phyloP scores from a whole-genome alignment of 257 asterid species.

The Scutellaria barbata region DNA sequence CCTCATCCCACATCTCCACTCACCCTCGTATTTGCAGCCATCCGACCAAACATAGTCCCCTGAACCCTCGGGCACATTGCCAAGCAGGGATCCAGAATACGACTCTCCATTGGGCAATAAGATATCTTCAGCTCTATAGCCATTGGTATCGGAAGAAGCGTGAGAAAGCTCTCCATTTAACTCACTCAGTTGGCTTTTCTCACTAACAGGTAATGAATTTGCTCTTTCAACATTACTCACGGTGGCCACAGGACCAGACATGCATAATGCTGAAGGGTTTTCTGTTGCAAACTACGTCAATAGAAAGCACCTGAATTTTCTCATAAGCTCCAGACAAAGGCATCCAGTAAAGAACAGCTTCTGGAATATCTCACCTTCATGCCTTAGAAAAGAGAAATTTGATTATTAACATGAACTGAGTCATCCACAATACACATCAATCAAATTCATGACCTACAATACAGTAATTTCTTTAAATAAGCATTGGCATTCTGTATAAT shows the following conservation, averaged over 20 bases:
- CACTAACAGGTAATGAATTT: conserved; percentile 58
- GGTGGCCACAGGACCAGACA: conserved; percentile 87
- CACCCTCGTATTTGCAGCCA: conserved; percentile 91
- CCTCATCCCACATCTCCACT: conserved; percentile 93
- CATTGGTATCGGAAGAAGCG: conserved; percentile 51
- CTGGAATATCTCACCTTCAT: conserved; percentile 24
- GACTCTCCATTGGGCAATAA: conserved; percentile 61
- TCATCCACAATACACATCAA: neutral
- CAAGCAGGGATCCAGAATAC: conserved; percentile 68
- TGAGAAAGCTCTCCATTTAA: conserved; percentile 60
- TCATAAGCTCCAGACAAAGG: conserved; percentile 39
- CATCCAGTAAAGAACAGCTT: conserved; percentile 16
- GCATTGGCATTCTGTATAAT: neutral
- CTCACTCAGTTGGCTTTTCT: conserved; percentile 39
- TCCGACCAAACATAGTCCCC: conserved; percentile 85
- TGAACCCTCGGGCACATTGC: conserved; percentile 74
- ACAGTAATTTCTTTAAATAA: neutral
- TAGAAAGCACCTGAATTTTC: conserved; percentile 37
- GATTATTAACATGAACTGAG: neutral
- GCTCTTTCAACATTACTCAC: conserved; percentile 54
- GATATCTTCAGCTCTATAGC: conserved; percentile 55
- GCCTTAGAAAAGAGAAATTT: conserved; percentile 29
- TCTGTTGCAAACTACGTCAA: conserved; percentile 42
- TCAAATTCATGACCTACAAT: neutral
- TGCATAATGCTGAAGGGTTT: conserved; percentile 67